These are phyloP conservation scores for Aspergillus carbonarius DNA, from an alignment of 2,329 filamentous ascomycete genomes.

Conservation along the genomic window DNA sequence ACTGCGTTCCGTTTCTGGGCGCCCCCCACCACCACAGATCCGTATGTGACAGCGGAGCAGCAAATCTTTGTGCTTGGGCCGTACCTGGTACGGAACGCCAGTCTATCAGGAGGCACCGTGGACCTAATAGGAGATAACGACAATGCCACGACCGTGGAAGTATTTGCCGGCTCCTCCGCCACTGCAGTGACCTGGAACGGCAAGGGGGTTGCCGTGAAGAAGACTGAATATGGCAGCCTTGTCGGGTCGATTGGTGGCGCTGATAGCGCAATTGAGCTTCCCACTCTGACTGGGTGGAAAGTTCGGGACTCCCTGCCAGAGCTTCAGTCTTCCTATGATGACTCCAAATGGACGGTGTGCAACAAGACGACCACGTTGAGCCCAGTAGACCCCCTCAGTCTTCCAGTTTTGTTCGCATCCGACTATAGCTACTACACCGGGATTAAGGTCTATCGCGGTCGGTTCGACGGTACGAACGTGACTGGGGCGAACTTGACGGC, in stretches of 20 bases:
- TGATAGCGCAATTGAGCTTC: conserved; percentile 44
- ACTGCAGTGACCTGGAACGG: conserved; percentile 51
- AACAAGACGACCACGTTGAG: conserved; percentile 52
- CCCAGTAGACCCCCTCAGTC: conserved; percentile 47
- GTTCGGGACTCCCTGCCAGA: conserved; percentile 54
- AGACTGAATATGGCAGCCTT: conserved; percentile 48
- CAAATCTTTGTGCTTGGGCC: conserved; percentile 50
- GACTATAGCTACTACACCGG: conserved; percentile 43
- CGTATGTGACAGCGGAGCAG: conserved; percentile 46
- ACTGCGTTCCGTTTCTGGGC: conserved; percentile 60
- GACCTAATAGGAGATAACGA: conserved; percentile 44
- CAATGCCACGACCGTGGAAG: conserved; percentile 38
- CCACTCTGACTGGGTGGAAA: conserved; percentile 49
- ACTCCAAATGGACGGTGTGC: conserved; percentile 52
- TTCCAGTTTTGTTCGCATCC: conserved; percentile 55
- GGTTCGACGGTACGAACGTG: conserved; percentile 7
- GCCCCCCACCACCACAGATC: conserved; percentile 48
- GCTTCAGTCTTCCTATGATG: conserved; percentile 47
- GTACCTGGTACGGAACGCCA: conserved; percentile 46
- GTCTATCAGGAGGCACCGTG: conserved; percentile 33
- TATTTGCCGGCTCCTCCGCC: conserved; percentile 22
- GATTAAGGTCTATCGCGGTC: conserved; percentile 6
- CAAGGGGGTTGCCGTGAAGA: conserved; percentile 34
- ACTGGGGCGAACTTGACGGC: conserved; percentile 2
- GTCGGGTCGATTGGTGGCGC: conserved; percentile 43